Evolutionary conservation across 2,329 filamentous ascomycete species (phyloP), one percentile per base, ranked within the genome.

Genomic region (Hypoxylon sp.): DNA sequence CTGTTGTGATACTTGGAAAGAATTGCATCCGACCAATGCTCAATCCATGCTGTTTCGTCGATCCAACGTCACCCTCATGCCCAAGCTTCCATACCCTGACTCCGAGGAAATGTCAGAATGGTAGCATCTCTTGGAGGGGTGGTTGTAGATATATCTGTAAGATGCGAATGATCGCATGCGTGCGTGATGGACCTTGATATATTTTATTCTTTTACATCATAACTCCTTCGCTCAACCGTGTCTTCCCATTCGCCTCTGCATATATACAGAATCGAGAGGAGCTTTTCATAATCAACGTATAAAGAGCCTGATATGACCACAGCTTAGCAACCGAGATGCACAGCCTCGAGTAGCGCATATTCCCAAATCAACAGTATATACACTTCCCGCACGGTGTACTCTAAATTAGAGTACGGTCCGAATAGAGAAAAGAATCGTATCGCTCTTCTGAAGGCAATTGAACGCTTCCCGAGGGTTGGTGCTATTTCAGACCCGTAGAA

Each of bases 41-140:
- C 39, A 63, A 66, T 60, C 54, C 47, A 48, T 55, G 24, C 11
- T 60, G 48, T 58, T 61, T 59, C 50, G 66, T 66, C 66, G 59
- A 66, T 63, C 58, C 46, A 66, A 60, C 62, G 69, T 71, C 66
- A 71, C 39, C 14, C 19, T 69, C 54, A 61, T 53, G 39, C 54
- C 46, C 37, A 46, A 22, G 10, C 44, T 22, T 24, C 17, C 17
- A 50, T 50, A 35, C 51, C 46, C 8, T 52, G 58, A 24, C 39
- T 61, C 61, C 63, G 59, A 60, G 58, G 58, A 69, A 59, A 60
- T 69, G 46, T 66, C 10, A 22, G 14, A 29, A 58, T 39, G 46
- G 44, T 29, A 39, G 17, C 61, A 33, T 59, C 33, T 33, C 33
- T 14, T 44, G 48, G 14, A 29, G 14, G 26, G 14, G 37, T 42